Percentiles rank a stretch among this genome's conserved stretches.
These are phyloP conservation scores for Ophiostoma ips DNA, from an alignment of 2,329 filamentous ascomycete genomes.

Conservation along the genomic window DNA sequence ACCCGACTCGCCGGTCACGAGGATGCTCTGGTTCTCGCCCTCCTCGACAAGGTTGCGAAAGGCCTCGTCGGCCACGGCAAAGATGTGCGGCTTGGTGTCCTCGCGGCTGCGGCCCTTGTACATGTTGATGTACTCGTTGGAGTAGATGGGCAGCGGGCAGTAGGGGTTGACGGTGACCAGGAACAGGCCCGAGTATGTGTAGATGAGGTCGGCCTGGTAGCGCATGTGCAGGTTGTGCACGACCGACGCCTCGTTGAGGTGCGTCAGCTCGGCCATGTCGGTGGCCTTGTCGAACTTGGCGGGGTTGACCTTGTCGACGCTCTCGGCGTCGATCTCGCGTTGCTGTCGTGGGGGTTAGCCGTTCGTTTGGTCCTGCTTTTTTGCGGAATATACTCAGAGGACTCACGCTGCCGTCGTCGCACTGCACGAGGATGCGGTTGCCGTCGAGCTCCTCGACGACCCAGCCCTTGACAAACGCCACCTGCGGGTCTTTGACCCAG, in stretches of 20 bases:
- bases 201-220: conserved; percentile 93
- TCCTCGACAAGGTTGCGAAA: conserved; percentile 94
- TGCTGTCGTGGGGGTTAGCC: conserved; percentile 52
- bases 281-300: conserved; percentile 99
- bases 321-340: conserved; percentile 72
- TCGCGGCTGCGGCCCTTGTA: conserved; percentile 85
- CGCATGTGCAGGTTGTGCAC: conserved; percentile 92
- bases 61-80: conserved; percentile 91
- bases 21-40: conserved; percentile 89
- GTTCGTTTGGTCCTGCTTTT: conserved; percentile 9
- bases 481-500: conserved; percentile 79
- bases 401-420: conserved; percentile 76
- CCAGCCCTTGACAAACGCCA: conserved; percentile 85
- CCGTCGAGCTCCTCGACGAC: conserved; percentile 67
- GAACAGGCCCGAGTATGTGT: conserved; percentile 95
- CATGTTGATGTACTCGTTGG: conserved; percentile 94
- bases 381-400: neutral
- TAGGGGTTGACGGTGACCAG: conserved; percentile 96
- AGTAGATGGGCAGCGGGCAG: conserved; percentile 86
- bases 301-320: conserved; percentile 96
- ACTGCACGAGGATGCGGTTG: conserved; percentile 69
- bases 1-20: conserved; percentile 95
- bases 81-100: conserved; percentile 94
- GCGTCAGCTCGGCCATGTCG: conserved; percentile 97
- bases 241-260: conserved; percentile 93